A percentile compares a stretch with the other conserved stretches of the same genome.
Evolutionary conservation across 2,329 filamentous ascomycete species (phyloP).

Genomic region (Raffaelea ambrosiae): DNA sequence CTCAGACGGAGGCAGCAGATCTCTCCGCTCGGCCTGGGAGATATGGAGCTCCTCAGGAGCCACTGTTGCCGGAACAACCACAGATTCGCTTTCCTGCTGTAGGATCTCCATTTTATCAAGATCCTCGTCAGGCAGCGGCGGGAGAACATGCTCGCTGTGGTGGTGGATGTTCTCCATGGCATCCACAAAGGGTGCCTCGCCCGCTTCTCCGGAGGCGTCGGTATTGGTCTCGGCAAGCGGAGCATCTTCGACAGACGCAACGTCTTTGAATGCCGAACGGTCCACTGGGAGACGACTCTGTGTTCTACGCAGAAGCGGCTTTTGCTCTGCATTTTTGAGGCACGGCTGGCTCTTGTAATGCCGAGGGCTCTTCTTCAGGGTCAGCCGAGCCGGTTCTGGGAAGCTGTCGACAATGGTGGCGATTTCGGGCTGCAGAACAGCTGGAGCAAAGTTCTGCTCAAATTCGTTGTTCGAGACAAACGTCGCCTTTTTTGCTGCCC

Average conservation of each 20-base stretch:
- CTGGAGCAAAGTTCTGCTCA: neutral
- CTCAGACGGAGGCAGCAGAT: no score
- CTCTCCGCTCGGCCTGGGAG: neutral
- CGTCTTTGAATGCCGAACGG: conserved; percentile 1
- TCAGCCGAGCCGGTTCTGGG: neutral
- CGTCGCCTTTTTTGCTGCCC: conserved; percentile 2
- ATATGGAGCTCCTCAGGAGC: neutral
- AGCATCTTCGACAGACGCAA: conserved; percentile 21
- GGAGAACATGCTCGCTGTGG: neutral
- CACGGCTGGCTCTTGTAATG: conserved; percentile 48
- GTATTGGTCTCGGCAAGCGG: conserved; percentile 8
- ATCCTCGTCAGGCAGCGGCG: neutral
- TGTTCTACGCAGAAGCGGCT: conserved; percentile 10
- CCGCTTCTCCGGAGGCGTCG: conserved; percentile 19
- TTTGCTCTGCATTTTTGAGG: conserved; percentile 25
- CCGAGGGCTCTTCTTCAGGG: conserved; percentile 25
- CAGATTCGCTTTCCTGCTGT: neutral
- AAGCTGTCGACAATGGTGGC: neutral
- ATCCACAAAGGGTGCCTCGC: conserved; percentile 35
- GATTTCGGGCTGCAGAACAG: neutral
- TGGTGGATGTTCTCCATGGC: conserved; percentile 31
- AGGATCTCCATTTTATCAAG: neutral
- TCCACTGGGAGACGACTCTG: conserved; percentile 12
- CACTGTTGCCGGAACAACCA: neutral
- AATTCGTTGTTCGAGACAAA: conserved; percentile 1